These are phyloP conservation scores for Sporothrix sp. DNA, from an alignment of 2,329 filamentous ascomycete genomes.

Conservation along the genomic window DNA sequence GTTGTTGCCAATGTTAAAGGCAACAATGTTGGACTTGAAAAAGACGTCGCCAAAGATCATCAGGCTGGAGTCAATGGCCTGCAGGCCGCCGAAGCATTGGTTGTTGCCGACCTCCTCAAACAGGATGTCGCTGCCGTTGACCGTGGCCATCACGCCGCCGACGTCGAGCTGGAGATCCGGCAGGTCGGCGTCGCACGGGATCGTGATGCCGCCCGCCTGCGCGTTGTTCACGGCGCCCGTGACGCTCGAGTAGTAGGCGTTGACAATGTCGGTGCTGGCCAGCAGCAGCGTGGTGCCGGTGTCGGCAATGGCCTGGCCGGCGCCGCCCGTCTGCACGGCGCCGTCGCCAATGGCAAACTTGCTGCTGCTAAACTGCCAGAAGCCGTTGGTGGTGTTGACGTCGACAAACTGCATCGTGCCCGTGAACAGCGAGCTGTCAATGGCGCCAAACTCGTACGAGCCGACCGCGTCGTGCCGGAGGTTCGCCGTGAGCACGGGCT, in stretches of 20 bases:
- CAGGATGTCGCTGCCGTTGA: constrained; percentile 43
- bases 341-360: constrained; percentile 45
- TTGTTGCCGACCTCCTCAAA: constrained; percentile 41
- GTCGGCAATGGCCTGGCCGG: constrained; percentile 43
- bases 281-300: constrained; percentile 56
- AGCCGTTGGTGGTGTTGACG: constrained; percentile 52
- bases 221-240: constrained; percentile 32
- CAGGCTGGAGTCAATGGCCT: constrained; percentile 44
- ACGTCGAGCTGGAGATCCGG: constrained; percentile 46
- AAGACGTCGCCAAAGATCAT: constrained; percentile 56
- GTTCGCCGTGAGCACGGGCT: constrained; percentile 62
- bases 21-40: constrained; percentile 52
- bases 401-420: constrained; percentile 53
- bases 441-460: constrained; percentile 63
- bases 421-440: constrained; percentile 53
- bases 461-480: constrained; percentile 51
- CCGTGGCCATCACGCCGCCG: constrained; percentile 45
- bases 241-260: constrained; percentile 40
- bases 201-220: constrained; percentile 34
- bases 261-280: constrained; percentile 41
- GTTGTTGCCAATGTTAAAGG: constrained; percentile 47
- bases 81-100: constrained; percentile 59
- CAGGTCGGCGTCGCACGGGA: constrained; percentile 37
- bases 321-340: constrained; percentile 26
- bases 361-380: constrained; percentile 56